phyloP scores from a whole-genome alignment of 176 grass and related monocot species.

The Rhynchospora tenuis region DNA sequence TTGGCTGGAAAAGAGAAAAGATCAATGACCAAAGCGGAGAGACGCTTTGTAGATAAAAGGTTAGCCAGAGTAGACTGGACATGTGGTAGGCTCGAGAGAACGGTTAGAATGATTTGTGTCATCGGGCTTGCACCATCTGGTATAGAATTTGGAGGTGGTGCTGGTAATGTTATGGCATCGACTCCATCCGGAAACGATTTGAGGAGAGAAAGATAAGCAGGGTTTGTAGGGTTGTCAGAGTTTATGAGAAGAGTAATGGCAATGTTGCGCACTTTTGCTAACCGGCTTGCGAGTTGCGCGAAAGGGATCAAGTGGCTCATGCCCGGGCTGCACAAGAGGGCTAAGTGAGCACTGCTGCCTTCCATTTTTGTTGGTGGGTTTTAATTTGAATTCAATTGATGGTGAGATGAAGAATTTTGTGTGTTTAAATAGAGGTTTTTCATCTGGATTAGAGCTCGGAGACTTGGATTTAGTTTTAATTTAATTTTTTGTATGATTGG shows the following conservation, averaged over 20 bases:
- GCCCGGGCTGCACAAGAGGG: background rate
- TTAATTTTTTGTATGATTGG: no score
- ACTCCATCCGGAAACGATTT: background rate
- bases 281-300: background rate
- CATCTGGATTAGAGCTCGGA: background rate
- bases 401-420: constrained; percentile 4
- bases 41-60: background rate
- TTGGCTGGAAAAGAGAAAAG: constrained; percentile 5
- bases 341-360: background rate
- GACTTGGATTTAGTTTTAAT: no score
- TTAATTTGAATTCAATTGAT: background rate
- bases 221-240: background rate
- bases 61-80: background rate
- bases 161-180: background rate
- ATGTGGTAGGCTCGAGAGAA: constrained; percentile 6
- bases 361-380: background rate
- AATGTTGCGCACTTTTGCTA: background rate
- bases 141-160: background rate
- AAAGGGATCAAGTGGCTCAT: constrained; percentile 11
- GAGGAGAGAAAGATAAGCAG: background rate
- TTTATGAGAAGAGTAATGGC: constrained; percentile 3
- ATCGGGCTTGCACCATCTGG: background rate
- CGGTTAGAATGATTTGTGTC: background rate
- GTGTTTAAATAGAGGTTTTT: background rate
- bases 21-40: constrained; percentile 14